Base-by-base conservation (phyloP, 306 rosid genomes). In the Hippophae gyantsensis region DNA sequence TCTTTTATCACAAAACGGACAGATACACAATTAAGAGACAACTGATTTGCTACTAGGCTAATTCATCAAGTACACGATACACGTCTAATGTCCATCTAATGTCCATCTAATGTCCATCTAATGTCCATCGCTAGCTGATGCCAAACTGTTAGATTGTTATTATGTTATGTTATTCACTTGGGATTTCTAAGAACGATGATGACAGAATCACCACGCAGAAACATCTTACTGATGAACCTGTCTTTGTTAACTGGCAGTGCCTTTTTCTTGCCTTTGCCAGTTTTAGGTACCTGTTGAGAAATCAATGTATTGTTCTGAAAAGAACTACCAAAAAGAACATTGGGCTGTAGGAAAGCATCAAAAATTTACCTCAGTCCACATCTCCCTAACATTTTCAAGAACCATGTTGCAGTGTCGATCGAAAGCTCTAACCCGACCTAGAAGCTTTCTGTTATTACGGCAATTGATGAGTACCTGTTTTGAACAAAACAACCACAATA, bases 351-450 rank as follows among this genome's bases (percentile, higher is more conserved):
- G 56, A 7, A 32, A 9, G 12, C 9, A 57, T 13, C 26, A 8
- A 9, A 53, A 49, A 1, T 11, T 62, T 64, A 87, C 98, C 94
- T 92, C 98, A 3, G 98, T 92, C 98, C 98, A 92, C 96, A 92
- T 92, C 77, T 92, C 96, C 74, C 89, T 47, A 14, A 92, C 99
- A 79, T 92, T 92, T 68, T 92, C 98, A 57, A 92, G 84, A 67
- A 92, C 96, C 96, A 92, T 87, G 64, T 90, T 90, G 79, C 95
- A 92, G 71, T 87, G 98, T 65, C 98, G 72, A 55, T 92, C 98
- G 13, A 92, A 92, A 13, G 98, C 98, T 72, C 96, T 79, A 11
- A 87, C 95, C 26, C 89, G 92, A 4, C 99, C 99, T 1, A 92
- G 76, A 60, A 92, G 99, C 72, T 92, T 87, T 57, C 72, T 82